Base-by-base conservation (phyloP, 176 grass and related monocot species). In the Chloris gayana region DNA sequence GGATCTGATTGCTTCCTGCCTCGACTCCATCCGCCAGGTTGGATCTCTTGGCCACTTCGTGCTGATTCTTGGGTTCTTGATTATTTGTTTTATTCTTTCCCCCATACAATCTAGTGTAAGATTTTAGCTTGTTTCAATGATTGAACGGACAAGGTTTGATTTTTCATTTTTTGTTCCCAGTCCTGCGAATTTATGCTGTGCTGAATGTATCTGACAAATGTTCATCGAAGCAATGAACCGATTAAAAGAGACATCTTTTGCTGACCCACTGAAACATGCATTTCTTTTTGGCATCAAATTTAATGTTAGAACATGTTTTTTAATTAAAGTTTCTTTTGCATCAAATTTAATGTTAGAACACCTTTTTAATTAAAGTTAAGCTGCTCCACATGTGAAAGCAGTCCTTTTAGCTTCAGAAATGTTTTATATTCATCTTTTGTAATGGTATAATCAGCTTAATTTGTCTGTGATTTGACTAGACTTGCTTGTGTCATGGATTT, bases 11-110 rank as follows among this genome's bases (percentile, higher is more conserved):
- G 84, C 75, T 58, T 83, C 92, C 74, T 98, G 90, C 86, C 76
- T 87, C 31, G 86, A 95, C 51, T 93, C 90, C 62, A 87, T 98
- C 73, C 92, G 72, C 78, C 90, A 98, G 95, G 95, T 95, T 26
- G 38, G 70, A 69, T 71, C 33, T 75, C 37, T 6, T 37, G 34
- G 29, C 17, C 39, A 47, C 12, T 51, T 70, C 54, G 27, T 65
- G 50, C 50, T 67, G 30, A 64, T 50, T 58, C 17, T 9, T 18
- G 37, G 41, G 38, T 54, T 64, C 29, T 60, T 27, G 29, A 14
- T 33, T 4, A 32, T 24, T 34, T 17, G 4, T 7, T 51, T 64
- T 15, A 42, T 32, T 30, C 60, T 46, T 54, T n/a, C 9, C 13
- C 13, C 42, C 9, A 66, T 10, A 47, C 34, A 3, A 47, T 46